Conservation (phyloP, 805 yeast genomes). For the Ogataea nonfermentans region DNA sequence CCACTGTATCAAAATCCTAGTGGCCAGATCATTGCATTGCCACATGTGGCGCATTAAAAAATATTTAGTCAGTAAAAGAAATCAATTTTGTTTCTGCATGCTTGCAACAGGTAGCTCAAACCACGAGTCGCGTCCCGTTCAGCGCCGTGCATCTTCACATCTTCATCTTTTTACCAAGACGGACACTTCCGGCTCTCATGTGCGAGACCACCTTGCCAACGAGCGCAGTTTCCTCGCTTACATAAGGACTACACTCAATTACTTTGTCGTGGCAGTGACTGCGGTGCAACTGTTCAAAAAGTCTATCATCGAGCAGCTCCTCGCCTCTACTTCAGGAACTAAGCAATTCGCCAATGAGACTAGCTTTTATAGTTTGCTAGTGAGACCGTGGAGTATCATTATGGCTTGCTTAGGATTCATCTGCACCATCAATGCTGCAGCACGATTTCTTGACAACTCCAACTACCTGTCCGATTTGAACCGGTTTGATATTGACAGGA, state of each 20-base stretch:
- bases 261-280: slow-evolving; percentile 41
- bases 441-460: slow-evolving; percentile 21
- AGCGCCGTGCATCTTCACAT: not conserved
- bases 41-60: slow-evolving; percentile 5
- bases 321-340: not conserved
- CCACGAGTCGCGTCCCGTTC: not conserved
- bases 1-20: slow-evolving; percentile 23
- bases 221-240: slow-evolving; percentile 51
- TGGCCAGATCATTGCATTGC: slow-evolving; percentile 2
- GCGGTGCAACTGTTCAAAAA: slow-evolving; percentile 42
- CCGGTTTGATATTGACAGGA: slow-evolving; percentile 20
- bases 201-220: slow-evolving; percentile 49
- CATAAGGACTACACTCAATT: slow-evolving; percentile 40
- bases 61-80: not conserved
- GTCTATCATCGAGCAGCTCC: slow-evolving; percentile 13
- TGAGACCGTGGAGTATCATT: slow-evolving; percentile 19
- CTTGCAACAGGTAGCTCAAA: not conserved
- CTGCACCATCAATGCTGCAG: slow-evolving; percentile 8
- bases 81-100: not conserved
- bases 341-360: slow-evolving; percentile 3
- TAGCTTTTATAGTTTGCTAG: slow-evolving; percentile 7
- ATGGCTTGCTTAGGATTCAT: slow-evolving; percentile 12
- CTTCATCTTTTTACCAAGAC: slow-evolving; percentile 3
- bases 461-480: slow-evolving; percentile 17
- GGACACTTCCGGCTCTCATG: slow-evolving; percentile 42